A percentile compares a stretch with the other conserved stretches of the same genome.
These are phyloP conservation scores for Paecilomyces fulvus DNA, from an alignment of 2,329 filamentous ascomycete genomes.

Conservation along the genomic window DNA sequence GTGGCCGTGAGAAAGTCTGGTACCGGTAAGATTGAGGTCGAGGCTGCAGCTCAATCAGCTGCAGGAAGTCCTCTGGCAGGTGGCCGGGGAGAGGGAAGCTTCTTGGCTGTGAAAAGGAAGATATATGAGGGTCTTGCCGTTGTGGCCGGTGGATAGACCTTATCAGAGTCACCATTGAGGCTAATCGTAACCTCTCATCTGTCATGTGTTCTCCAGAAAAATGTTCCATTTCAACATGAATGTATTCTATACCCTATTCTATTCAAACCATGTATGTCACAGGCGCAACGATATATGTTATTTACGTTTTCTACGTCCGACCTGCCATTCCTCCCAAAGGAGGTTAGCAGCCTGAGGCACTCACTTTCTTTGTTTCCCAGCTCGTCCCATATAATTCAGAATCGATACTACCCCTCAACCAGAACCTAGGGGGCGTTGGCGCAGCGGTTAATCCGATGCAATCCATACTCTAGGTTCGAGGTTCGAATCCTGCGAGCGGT, in stretches of 20 bases:
- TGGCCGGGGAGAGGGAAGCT: constrained; percentile 54
- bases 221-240: background rate
- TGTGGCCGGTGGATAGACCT: constrained; percentile 55
- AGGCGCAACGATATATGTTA: background rate
- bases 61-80: constrained; percentile 32
- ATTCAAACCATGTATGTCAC: background rate
- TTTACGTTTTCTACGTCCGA: background rate
- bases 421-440: constrained; percentile 1
- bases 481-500: too few relatives aligned
- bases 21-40: constrained; percentile 80
- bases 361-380: too few relatives aligned
- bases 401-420: background rate
- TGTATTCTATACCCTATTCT: background rate
- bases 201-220: background rate
- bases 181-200: background rate
- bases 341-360: too few relatives aligned
- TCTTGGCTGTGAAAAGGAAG: constrained; percentile 78
- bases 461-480: too few relatives aligned
- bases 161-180: background rate
- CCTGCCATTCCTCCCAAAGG: background rate
- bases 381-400: background rate
- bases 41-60: constrained; percentile 57
- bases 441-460: too few relatives aligned
- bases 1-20: constrained; percentile 84
- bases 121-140: constrained; percentile 93